These are phyloP conservation scores for Fagopyrum homotropicum DNA, from an alignment of 148 eudicot genomes.

Conservation along the genomic window DNA sequence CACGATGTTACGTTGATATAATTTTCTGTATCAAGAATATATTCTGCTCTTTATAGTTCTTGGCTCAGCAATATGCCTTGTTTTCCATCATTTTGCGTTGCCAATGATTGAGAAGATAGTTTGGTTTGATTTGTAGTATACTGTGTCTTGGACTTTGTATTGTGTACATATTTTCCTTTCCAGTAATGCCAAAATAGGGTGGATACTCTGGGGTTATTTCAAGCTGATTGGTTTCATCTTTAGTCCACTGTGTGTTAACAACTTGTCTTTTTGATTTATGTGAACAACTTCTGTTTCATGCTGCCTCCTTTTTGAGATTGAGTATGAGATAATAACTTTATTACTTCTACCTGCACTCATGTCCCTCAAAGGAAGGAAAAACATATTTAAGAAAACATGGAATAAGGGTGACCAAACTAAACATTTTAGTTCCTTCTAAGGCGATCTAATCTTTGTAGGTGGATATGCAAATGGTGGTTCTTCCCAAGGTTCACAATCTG, in stretches of 20 bases:
- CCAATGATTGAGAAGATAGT: neutral
- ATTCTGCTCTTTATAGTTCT: neutral
- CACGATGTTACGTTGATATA: neutral
- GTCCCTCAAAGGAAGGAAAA: neutral
- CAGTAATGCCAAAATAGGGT: neutral
- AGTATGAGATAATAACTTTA: neutral
- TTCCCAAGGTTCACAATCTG: constrained; percentile 61
- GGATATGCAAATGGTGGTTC: constrained; percentile 62
- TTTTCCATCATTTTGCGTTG: neutral
- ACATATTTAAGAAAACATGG: no score
- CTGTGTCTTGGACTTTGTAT: neutral
- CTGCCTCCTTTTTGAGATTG: neutral
- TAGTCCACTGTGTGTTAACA: neutral
- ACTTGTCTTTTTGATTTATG: neutral
- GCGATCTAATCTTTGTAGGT: constrained; percentile 34
- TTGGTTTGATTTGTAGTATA: neutral
- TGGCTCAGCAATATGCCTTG: neutral
- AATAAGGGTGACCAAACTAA: no score
- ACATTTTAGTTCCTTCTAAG: neutral
- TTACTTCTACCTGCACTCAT: neutral
- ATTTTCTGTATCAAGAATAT: neutral
- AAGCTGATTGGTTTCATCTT: neutral
- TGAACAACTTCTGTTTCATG: neutral
- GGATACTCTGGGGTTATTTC: neutral
- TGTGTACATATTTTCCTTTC: neutral